Percentiles rank a stretch among this genome's conserved stretches.
phyloP scores from a whole-genome alignment of 441 rosid species.

The Erodium trifolium region DNA sequence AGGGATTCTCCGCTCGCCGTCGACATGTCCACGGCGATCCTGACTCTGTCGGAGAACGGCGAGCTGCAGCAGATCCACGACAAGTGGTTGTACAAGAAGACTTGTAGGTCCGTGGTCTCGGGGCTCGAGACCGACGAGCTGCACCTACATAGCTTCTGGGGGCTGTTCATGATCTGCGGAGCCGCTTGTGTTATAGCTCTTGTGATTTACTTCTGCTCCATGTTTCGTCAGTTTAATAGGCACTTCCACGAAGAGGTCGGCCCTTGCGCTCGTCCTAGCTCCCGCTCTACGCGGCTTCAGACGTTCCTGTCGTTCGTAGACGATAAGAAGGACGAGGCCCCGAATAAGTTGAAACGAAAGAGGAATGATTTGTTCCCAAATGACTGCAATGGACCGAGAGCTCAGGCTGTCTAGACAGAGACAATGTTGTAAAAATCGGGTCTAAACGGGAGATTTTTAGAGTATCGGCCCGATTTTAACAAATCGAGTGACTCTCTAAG shows the following conservation, averaged over 20 bases:
- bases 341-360: slow-evolving; percentile 50
- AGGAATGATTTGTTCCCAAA: slow-evolving; percentile 27
- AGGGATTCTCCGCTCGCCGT: slow-evolving; percentile 17
- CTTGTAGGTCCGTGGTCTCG: slow-evolving; percentile 60
- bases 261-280: slow-evolving; percentile 24
- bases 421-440: too few relatives aligned
- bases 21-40: slow-evolving; percentile 70
- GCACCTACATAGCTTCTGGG: slow-evolving; percentile 67
- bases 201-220: slow-evolving; percentile 27
- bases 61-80: slow-evolving; percentile 80
- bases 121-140: slow-evolving; percentile 60
- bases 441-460: too few relatives aligned
- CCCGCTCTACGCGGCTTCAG: slow-evolving; percentile 40
- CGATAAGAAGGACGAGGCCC: slow-evolving; percentile 38
- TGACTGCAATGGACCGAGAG: slow-evolving; percentile 15
- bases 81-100: slow-evolving; percentile 67
- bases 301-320: slow-evolving; percentile 57
- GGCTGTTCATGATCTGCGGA: slow-evolving; percentile 57
- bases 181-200: slow-evolving; percentile 60
- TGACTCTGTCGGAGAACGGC: slow-evolving; percentile 69
- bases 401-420: neutral
- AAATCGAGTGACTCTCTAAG: too few relatives aligned
- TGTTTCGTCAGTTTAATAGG: slow-evolving; percentile 39
- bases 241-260: slow-evolving; percentile 28
- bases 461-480: too few relatives aligned